phyloP scores from a whole-genome alignment of 495 filamentous ascomycete genomes.

The Penicillium egyptiacum region DNA sequence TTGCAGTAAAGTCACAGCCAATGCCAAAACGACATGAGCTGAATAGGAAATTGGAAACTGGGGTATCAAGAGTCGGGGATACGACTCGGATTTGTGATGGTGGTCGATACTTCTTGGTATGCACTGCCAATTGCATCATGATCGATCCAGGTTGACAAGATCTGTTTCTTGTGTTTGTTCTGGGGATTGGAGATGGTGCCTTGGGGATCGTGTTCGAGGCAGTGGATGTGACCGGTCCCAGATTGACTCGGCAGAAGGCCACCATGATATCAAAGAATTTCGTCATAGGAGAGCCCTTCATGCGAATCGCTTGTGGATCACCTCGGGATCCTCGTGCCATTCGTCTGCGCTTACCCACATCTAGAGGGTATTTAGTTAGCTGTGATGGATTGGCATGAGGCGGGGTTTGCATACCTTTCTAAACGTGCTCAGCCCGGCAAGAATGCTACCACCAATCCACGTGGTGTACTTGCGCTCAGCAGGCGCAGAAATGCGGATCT shows the following conservation, averaged over 20 bases:
- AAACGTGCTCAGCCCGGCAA: constrained; percentile 96
- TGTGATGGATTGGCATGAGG: neutral
- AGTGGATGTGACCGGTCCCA: neutral
- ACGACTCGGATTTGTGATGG: constrained; percentile 24
- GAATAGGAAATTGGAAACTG: constrained; percentile 21
- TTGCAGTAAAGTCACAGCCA: constrained; percentile 14
- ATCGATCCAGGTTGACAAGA: constrained; percentile 5
- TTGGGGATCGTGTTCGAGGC: neutral
- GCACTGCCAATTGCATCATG: constrained; percentile 7
- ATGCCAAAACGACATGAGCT: constrained; percentile 17
- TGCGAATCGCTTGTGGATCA: constrained; percentile 96
- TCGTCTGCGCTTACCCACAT: constrained; percentile 99
- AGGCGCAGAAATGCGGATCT: constrained; percentile 97
- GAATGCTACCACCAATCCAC: constrained; percentile 98
- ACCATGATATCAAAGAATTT: constrained; percentile 4
- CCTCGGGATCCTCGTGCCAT: constrained; percentile 99
- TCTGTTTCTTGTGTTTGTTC: constrained; percentile 5
- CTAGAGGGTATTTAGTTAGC: constrained; percentile 47
- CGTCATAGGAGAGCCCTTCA: constrained; percentile 34
- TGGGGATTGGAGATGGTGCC: neutral
- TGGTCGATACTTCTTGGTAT: constrained; percentile 18
- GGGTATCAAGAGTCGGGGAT: constrained; percentile 45
- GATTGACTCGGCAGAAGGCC: neutral
- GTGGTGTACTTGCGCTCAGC: constrained; percentile 97
- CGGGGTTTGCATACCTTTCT: constrained; percentile 74